These are phyloP conservation scores for Gossypium raimondii DNA, from an alignment of 345 rosid species.

Conservation along the genomic window DNA sequence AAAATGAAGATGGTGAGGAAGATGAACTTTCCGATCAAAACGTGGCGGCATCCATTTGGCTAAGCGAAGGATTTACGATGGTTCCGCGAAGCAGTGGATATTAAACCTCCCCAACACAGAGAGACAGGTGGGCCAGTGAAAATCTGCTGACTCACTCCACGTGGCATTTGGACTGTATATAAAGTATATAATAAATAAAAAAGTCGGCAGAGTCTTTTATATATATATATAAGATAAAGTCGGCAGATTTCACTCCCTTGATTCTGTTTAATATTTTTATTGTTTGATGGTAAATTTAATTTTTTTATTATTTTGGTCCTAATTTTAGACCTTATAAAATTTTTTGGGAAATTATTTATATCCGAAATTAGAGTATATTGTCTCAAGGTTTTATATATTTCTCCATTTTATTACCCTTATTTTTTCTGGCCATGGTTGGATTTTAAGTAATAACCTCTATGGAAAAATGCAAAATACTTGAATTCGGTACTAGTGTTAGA, in stretches of 20 bases:
- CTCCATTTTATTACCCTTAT: not conserved
- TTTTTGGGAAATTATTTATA: too few species aligned
- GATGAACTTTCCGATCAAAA: too few species aligned
- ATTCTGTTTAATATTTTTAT: too few species aligned
- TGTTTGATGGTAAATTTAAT: too few species aligned
- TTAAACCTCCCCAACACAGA: not conserved
- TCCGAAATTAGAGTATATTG: conserved; percentile 65
- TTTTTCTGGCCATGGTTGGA: not conserved
- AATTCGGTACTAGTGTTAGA: not conserved
- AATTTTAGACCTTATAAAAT: too few species aligned
- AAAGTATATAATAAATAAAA: not conserved
- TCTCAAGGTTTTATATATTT: conserved; percentile 47
- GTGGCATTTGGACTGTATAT: not conserved
- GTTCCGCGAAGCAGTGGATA: too few species aligned
- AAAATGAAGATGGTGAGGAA: too few species aligned
- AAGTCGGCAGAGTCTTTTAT: not conserved
- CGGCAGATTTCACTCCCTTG: too few species aligned
- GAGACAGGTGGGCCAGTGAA: not conserved
- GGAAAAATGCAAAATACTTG: not conserved
- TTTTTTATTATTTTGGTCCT: too few species aligned
- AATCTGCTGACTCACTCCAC: not conserved
- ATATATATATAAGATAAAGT: too few species aligned
- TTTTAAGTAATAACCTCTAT: not conserved
- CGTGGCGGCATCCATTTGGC: too few species aligned
- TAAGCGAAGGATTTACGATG: too few species aligned